A percentile compares a stretch with the other conserved stretches of the same genome.
These are phyloP conservation scores for Aureobasidium pullulans DNA, from an alignment of 2,329 filamentous ascomycete species.

Conservation along the genomic window DNA sequence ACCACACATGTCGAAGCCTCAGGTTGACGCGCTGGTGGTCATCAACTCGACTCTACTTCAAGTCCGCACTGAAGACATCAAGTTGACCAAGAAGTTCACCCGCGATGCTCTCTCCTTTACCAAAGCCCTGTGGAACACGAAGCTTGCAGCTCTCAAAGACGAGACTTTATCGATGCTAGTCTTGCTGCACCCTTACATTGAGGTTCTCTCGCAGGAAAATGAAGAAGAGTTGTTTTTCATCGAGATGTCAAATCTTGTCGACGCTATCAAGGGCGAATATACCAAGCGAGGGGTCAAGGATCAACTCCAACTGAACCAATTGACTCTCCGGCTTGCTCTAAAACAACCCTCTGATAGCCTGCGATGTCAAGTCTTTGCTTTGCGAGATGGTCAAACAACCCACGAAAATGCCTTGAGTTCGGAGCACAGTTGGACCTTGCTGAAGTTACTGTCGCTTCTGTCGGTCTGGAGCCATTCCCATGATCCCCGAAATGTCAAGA, in stretches of 20 bases:
- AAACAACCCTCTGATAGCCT: conserved; percentile 23
- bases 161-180: conserved; percentile 68
- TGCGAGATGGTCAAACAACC: conserved; percentile 24
- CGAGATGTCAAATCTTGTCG: conserved; percentile 56
- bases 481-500: neutral
- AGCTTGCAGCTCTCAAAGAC: conserved; percentile 59
- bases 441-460: conserved; percentile 33
- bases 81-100: conserved; percentile 54
- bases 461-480: neutral
- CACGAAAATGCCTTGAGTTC: conserved; percentile 16
- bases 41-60: conserved; percentile 64
- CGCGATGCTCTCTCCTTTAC: conserved; percentile 62
- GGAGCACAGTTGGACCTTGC: conserved; percentile 30
- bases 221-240: conserved; percentile 17
- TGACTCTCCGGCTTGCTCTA: conserved; percentile 39
- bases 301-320: conserved; percentile 69
- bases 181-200: conserved; percentile 42
- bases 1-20: conserved; percentile 53
- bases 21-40: conserved; percentile 66
- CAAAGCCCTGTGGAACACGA: conserved; percentile 69
- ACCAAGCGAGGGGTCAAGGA: conserved; percentile 61
- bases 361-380: conserved; percentile 23
- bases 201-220: conserved; percentile 24
- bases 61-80: conserved; percentile 60
- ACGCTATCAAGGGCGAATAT: conserved; percentile 73